Evolutionary conservation across 768 basidiomycete genomes (phyloP).

Genomic region (Myochromella boudieri): DNA sequence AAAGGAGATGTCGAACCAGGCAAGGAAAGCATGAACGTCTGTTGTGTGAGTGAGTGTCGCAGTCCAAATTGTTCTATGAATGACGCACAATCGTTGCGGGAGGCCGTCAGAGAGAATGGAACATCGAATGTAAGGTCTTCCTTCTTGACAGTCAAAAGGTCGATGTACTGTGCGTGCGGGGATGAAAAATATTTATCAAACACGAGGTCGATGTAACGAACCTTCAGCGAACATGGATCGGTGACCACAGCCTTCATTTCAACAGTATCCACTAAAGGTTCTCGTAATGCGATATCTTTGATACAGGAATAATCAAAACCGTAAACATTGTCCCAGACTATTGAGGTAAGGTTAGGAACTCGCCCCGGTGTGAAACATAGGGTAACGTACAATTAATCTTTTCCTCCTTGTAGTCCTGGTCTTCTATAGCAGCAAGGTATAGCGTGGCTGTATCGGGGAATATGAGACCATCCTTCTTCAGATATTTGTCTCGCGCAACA

Average conservation of each 20-base stretch:
- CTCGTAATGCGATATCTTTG: slow-evolving; percentile 95
- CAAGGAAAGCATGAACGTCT: slow-evolving; percentile 98
- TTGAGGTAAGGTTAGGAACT: slow-evolving; percentile 2
- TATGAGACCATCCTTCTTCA: slow-evolving; percentile 86
- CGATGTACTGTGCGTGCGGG: slow-evolving; percentile 61
- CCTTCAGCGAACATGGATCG: slow-evolving; percentile 88
- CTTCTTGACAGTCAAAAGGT: slow-evolving; percentile 89
- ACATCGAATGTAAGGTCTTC: slow-evolving; percentile 89
- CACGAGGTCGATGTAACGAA: slow-evolving; percentile 24
- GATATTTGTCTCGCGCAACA: slow-evolving; percentile 94
- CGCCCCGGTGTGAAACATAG: slow-evolving; percentile 1
- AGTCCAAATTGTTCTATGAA: not conserved
- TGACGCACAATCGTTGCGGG: slow-evolving; percentile 86
- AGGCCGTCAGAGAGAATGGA: slow-evolving; percentile 77
- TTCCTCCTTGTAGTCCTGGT: slow-evolving; percentile 99
- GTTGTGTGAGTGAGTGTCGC: not conserved
- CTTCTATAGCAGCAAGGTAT: slow-evolving; percentile 96
- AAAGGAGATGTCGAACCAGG: slow-evolving; percentile 98
- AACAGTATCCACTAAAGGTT: slow-evolving; percentile 98
- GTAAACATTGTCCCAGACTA: slow-evolving; percentile 99
- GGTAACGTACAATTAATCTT: slow-evolving; percentile 92
- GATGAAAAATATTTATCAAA: not conserved
- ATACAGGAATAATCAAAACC: slow-evolving; percentile 99
- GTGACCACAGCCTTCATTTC: slow-evolving; percentile 95
- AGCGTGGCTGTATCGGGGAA: slow-evolving; percentile 95